These are phyloP conservation scores for Eucommia ulmoides DNA, from an alignment of 257 asterid species.

Conservation along the genomic window DNA sequence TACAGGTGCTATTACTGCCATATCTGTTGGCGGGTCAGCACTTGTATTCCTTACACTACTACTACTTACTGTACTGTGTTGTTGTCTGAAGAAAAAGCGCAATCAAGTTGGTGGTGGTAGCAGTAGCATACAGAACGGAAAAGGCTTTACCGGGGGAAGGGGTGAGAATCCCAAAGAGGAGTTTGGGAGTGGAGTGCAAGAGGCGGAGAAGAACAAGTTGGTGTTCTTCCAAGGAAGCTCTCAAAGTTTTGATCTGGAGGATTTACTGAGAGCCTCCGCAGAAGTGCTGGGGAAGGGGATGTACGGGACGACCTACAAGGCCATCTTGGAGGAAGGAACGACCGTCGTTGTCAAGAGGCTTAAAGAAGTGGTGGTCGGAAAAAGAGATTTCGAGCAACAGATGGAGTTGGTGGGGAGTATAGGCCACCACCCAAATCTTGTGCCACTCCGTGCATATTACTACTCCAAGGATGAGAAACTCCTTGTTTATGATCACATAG, in stretches of 20 bases:
- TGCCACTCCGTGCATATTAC: conserved; percentile 57
- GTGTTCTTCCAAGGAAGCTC: conserved; percentile 38
- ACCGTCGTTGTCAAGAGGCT: conserved; percentile 56
- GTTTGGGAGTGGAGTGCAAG: conserved; percentile 51
- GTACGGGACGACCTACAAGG: conserved; percentile 58
- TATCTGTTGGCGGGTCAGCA: conserved; percentile 34
- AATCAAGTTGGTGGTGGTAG: conserved; percentile 13
- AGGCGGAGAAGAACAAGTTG: conserved; percentile 51
- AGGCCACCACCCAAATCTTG: conserved; percentile 38
- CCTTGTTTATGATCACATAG: conserved; percentile 32
- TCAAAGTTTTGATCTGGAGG: conserved; percentile 53
- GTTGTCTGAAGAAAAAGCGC: conserved; percentile 25
- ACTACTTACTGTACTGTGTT: conserved; percentile 16
- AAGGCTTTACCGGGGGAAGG: conserved; percentile 13
- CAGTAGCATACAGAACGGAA: conserved; percentile 17
- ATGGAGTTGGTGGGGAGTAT: conserved; percentile 42
- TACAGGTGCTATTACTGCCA: conserved; percentile 31
- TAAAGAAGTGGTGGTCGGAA: conserved; percentile 40
- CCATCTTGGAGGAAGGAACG: conserved; percentile 55
- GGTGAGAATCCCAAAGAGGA: conserved; percentile 33
- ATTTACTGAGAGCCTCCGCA: conserved; percentile 66
- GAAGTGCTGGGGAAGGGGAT: conserved; percentile 70
- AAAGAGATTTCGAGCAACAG: conserved; percentile 58
- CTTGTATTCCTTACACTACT: conserved; percentile 19
- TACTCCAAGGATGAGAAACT: conserved; percentile 64